Evolutionary conservation across 768 basidiomycete species (phyloP).

Genomic region (Phlebiopsis flavidoalba): DNA sequence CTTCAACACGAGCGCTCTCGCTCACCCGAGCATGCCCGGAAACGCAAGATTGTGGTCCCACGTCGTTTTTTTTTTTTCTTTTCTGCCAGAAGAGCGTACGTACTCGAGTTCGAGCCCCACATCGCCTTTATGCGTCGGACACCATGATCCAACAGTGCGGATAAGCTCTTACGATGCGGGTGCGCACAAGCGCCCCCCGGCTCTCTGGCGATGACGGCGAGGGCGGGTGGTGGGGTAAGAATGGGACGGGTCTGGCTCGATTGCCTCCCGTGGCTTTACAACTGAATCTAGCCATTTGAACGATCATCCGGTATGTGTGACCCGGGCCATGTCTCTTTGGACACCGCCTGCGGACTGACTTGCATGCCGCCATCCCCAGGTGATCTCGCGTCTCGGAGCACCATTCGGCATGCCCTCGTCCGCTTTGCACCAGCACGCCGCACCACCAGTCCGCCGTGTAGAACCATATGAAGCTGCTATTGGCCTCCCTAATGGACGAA

Average conservation of each 20-base stretch:
- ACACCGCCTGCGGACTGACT: background rate
- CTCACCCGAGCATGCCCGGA: constrained; percentile 74
- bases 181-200: too few species aligned
- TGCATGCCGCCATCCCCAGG: constrained; percentile 36
- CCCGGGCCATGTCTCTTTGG: background rate
- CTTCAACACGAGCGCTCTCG: constrained; percentile 79
- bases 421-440: constrained; percentile 57
- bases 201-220: constrained; percentile 55
- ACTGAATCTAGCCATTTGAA: constrained; percentile 65
- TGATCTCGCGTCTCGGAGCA: constrained; percentile 79
- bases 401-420: constrained; percentile 86
- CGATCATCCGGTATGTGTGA: constrained; percentile 59
- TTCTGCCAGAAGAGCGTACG: constrained; percentile 81
- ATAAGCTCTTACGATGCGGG: constrained; percentile 56
- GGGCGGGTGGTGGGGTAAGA: constrained; percentile 51
- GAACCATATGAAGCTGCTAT: constrained; percentile 49
- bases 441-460: constrained; percentile 62
- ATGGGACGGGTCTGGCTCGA: constrained; percentile 71
- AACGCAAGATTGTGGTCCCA: constrained; percentile 89
- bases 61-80: too few species aligned
- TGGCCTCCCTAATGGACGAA: constrained; percentile 55
- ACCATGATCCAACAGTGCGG: constrained; percentile 73
- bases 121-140: constrained; percentile 60
- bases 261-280: constrained; percentile 66
- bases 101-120: constrained; percentile 82